Conservation (phyloP, 1,139 yeast species). For the Chernovozyma sophiae-reginae region DNA sequence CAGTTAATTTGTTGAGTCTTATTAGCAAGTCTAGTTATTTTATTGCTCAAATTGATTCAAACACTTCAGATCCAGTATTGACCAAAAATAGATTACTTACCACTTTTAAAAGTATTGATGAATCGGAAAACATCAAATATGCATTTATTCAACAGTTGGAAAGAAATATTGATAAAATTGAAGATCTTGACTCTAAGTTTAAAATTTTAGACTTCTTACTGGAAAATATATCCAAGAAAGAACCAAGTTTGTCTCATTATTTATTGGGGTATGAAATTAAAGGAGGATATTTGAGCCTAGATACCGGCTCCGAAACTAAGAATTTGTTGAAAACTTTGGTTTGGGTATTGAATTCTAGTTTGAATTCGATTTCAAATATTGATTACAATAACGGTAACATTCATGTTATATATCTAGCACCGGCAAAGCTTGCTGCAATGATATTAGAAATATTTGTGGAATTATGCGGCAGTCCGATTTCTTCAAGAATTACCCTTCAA, state of each 20-base stretch:
- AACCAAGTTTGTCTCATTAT: constrained; percentile 64
- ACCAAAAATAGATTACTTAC: constrained; percentile 65
- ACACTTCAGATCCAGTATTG: constrained; percentile 34
- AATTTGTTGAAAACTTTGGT: constrained; percentile 58
- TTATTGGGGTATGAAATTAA: constrained; percentile 60
- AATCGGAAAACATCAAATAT: constrained; percentile 62
- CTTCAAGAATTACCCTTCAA: constrained; percentile 50
- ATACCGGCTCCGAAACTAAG: constrained; percentile 16
- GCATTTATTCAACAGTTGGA: constrained; percentile 73
- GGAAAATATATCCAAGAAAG: constrained; percentile 41
- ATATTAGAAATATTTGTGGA: constrained; percentile 59
- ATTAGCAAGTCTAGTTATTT: constrained; percentile 52
- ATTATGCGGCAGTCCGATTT: constrained; percentile 51
- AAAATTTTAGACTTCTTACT: constrained; percentile 57
- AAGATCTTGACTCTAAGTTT: constrained; percentile 47
- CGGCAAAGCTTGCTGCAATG: constrained; percentile 54
- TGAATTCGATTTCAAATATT: constrained; percentile 37
- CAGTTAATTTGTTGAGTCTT: constrained; percentile 52
- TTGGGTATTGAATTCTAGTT: constrained; percentile 42
- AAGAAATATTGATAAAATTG: constrained; percentile 24
- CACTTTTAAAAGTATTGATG: constrained; percentile 70
- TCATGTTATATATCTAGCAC: constrained; percentile 44
- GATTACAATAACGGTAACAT: constrained; percentile 35
- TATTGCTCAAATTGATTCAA: constrained; percentile 23
- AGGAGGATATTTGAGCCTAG: constrained; percentile 24